Base-by-base conservation (phyloP, 306 rosid species). In the Rosa rugosa region DNA sequence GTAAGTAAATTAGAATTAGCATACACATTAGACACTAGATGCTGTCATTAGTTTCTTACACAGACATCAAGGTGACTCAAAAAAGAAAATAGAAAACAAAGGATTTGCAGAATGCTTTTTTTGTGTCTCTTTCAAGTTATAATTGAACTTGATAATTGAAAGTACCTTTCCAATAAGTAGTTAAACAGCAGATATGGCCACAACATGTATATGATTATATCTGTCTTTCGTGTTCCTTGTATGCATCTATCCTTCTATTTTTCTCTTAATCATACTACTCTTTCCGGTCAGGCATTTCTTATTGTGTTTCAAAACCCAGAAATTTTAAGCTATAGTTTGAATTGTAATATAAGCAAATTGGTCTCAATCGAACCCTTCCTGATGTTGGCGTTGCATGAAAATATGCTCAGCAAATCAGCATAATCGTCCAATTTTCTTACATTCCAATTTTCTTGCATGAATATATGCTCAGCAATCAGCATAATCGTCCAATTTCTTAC, bases 1-100 rank as follows among this genome's bases (percentile, higher is more conserved):
- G 98, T 92, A 89, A 50, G 98, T 94, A 88, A 50, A 27, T 49
- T 64, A 18, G 73, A 73, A 76, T 54, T 12, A 8, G 3, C 6
- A 13, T 2, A 25, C 25, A 1, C 56, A 11, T 49, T 25, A 72
- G 8, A 50, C 44, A 46, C 14, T 23, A 18, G 62, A 38, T 11
- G 40, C 47, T 45, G 1, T 31, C 34, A 57, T 27, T 62, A 7
- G 5, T 63, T 12, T 44, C 5, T 62, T 13, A 34, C 45, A 64
- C 44, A 12, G 31, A 75, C 22, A 41, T 75, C 17, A 45, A 14
- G 34, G 25, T 71, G 59, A 18, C 60, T 45, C 56, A 1, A 45
- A 69, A 2, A 41, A 56, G 1, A 0, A 12, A 42, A 44, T 8
- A 8, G 4, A 20, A 16, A 17, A 44, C 46, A 10, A 1, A 47